A percentile compares a stretch with the other conserved stretches of the same genome.
Conservation (phyloP, 495 filamentous ascomycete genomes). For the Penicillium manginii region DNA sequence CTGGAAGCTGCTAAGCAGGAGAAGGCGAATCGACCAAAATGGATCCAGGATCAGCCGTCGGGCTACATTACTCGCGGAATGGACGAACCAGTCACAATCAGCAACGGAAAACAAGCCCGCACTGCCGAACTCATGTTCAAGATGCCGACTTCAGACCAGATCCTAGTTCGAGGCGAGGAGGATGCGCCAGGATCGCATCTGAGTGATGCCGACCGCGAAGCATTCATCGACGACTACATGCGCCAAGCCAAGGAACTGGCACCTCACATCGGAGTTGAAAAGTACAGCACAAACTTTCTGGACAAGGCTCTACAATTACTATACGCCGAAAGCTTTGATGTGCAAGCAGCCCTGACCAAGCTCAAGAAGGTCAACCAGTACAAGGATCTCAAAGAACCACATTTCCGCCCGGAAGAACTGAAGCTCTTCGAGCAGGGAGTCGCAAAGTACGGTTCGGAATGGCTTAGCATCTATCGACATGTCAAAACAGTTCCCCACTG, state of each 20-base stretch:
- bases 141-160: constrained; percentile 53
- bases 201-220: constrained; percentile 49
- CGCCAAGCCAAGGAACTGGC: constrained; percentile 63
- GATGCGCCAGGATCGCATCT: constrained; percentile 46
- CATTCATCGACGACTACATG: constrained; percentile 75
- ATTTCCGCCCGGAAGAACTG: constrained; percentile 73
- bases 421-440: constrained; percentile 94
- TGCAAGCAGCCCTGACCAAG: constrained; percentile 70
- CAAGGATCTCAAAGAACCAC: constrained; percentile 83
- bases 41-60: constrained; percentile 86
- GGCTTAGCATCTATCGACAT: constrained; percentile 79
- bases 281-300: constrained; percentile 80
- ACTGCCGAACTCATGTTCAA: constrained; percentile 59
- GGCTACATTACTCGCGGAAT: constrained; percentile 87
- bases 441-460: constrained; percentile 87
- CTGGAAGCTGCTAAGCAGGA: constrained; percentile 78
- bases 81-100: constrained; percentile 58
- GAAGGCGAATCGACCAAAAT: constrained; percentile 82
- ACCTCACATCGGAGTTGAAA: constrained; percentile 63
- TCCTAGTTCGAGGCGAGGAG: constrained; percentile 51
- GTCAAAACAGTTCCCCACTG: constrained; percentile 72
- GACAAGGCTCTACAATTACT: constrained; percentile 83
- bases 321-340: constrained; percentile 70
- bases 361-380: constrained; percentile 68
- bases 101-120: constrained; percentile 53